Evolutionary conservation across 208 protist species (phyloP).

Genomic region (Leishmania gerbilli): DNA sequence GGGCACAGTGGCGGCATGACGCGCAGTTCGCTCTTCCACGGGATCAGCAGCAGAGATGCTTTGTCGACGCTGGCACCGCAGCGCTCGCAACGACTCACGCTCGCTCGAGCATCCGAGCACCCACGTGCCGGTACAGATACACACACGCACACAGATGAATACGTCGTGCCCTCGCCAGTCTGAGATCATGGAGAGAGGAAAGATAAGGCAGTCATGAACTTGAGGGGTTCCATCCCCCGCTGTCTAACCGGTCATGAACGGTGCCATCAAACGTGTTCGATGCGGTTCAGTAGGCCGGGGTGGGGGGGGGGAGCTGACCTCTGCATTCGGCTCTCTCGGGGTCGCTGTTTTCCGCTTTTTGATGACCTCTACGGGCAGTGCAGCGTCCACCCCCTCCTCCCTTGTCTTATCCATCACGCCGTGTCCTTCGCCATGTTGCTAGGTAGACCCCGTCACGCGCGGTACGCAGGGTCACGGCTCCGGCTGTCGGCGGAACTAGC

Average conservation of each 20-base stretch:
- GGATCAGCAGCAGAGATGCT: neutral
- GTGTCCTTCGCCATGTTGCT: neutral
- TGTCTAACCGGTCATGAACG: neutral
- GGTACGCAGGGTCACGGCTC: neutral
- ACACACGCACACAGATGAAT: too few relatives aligned
- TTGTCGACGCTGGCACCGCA: neutral
- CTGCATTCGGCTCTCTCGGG: neutral
- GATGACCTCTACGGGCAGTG: neutral
- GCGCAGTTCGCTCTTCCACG: neutral
- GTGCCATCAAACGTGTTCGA: neutral
- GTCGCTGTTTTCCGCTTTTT: neutral
- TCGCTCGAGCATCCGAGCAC: neutral
- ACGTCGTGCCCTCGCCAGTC: neutral
- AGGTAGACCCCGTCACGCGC: neutral
- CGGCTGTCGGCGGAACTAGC: neutral
- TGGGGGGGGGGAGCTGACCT: neutral
- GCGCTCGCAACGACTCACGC: neutral
- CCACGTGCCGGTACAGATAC: neutral
- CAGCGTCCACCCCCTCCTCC: neutral
- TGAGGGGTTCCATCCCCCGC: neutral
- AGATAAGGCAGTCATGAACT: neutral
- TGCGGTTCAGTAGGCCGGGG: too few relatives aligned
- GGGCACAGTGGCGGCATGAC: neutral
- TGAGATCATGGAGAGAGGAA: neutral
- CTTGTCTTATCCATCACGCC: neutral